Base-by-base conservation (phyloP, 1,284 basidiomycete species). In the Entoloma clypeatum region DNA sequence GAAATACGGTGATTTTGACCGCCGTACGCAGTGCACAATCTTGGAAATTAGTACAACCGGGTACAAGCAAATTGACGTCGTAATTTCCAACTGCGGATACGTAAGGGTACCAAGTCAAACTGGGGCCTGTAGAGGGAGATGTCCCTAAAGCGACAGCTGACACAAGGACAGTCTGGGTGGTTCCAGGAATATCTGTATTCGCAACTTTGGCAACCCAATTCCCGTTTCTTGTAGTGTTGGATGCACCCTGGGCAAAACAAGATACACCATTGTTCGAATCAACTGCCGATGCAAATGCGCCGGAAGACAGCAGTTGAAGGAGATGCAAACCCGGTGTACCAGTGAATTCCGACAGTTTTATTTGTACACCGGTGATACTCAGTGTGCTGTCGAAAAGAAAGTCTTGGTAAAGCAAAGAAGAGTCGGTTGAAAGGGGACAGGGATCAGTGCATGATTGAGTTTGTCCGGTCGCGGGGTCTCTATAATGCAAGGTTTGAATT, bases 31-130 rank as follows among this genome's bases (percentile, higher is more conserved):
- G 63, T 14, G 62, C 68, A 58, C 95, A 99, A 56, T 95, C 87
- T 46, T 85, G 79, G 53, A 92, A 77, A 43, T 81, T 66, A 2
- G 68, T 66, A 64, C 95, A 99, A 8, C 94, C 94, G 0, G 95
- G 95, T 17, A 95, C 76, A 44, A 88, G 74, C 41, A 98, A 60
- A 62, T 83, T 86, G 52, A 97, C 74, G 34, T 87, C 77, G 63
- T 99, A 99, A 48, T 79, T 69, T 26, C 92, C 96, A 2, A 88
- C 77, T 13, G 88, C 84, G 0, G 89, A 89, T 16, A 98, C 85
- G 56, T 91, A 92, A 0, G 94, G 91, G 62, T 81, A 76, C 81
- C 92, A 97, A 0, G 88, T 93, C 56, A 96, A 79, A 27, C 77
- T 81, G 7, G 92, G 89, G 11, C 75, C 75, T 29, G 75, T 61